Base-by-base conservation (phyloP, 1,139 yeast species). In the Hemisphaericaspora subhashii region DNA sequence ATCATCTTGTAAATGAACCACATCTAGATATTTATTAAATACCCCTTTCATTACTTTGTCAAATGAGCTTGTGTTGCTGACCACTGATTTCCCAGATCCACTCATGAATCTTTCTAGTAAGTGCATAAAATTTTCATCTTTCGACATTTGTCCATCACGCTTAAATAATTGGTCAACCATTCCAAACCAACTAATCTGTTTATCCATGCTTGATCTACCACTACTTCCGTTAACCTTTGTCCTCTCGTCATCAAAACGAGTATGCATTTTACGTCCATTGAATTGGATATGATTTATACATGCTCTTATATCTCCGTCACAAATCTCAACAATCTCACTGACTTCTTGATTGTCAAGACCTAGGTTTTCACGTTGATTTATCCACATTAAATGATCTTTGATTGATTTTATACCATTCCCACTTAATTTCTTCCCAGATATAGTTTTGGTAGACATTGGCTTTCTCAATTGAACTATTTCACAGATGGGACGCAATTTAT, bases 251-350 rank as follows among this genome's bases (percentile, higher is more conserved):
- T 27, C 36, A 15, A 45, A 4, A 45, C 20, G 43, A 18, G 43
- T 44, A 9, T 42, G 48, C 9, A 44, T 42, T 37, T 45, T 42
- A 26, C 59, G 47, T 12, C 74, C 66, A 39, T 73, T 76, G 53
- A 90, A 89, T 52, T 92, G 98, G 30, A 92, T 61, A 51, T 84
- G 77, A 55, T 92, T 92, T 35, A 92, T 69, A 56, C 96, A 85
- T 26, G 90, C 87, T 50, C 98, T 68, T 23, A 92, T 72, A 61
- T 92, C 98, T 31, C 89, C 88, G 46, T 87, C 92, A 36, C 92
- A 79, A 2, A 80, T 60, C 37, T 79, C 83, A 3, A 87, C 83
- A 11, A 92, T 66, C 30, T 84, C 75, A 3, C 68, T 63, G 6
- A 72, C 55, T 36, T 62, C 59, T 39, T 59, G 65, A 41, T 57